A percentile compares a stretch with the other conserved stretches of the same genome.
These are phyloP conservation scores for Zea luxurians DNA, from an alignment of 176 grass and related monocot genomes.

Conservation along the genomic window DNA sequence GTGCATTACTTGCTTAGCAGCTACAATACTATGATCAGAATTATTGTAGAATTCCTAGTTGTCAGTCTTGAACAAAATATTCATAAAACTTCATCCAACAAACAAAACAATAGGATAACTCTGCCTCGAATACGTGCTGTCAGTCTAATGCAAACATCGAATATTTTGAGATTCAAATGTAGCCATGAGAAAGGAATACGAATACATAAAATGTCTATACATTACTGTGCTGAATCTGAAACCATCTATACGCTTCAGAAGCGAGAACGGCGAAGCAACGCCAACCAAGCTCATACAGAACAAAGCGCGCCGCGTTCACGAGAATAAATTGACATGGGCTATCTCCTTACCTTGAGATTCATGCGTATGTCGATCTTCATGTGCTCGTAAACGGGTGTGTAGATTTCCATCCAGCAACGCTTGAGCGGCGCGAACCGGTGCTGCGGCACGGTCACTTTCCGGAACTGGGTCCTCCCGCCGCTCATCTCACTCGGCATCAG, in stretches of 20 bases:
- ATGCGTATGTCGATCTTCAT: constrained; percentile 92
- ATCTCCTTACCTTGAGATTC: constrained; percentile 74
- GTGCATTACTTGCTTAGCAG: not conserved
- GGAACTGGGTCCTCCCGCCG: constrained; percentile 60
- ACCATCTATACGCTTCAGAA: not conserved
- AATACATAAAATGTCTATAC: not conserved
- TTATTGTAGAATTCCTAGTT: not conserved
- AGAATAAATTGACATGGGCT: not conserved
- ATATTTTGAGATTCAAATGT: not conserved
- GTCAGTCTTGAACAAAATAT: constrained; percentile 6
- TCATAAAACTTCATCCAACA: not conserved
- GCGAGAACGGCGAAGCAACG: not conserved
- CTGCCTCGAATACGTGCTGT: not conserved
- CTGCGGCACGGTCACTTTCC: constrained; percentile 56
- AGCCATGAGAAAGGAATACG: not conserved
- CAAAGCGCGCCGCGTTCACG: not conserved
- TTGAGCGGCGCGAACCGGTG: constrained; percentile 61
- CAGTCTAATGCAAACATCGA: not conserved
- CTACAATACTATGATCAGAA: not conserved
- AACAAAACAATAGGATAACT: not conserved
- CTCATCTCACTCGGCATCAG: constrained; percentile 80
- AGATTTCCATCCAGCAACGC: constrained; percentile 71
- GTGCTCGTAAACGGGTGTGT: constrained; percentile 65
- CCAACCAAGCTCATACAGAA: not conserved
- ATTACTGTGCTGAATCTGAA: not conserved